Evolutionary conservation across 768 basidiomycete genomes (phyloP).

Genomic region (Xanthoconium stramineum): DNA sequence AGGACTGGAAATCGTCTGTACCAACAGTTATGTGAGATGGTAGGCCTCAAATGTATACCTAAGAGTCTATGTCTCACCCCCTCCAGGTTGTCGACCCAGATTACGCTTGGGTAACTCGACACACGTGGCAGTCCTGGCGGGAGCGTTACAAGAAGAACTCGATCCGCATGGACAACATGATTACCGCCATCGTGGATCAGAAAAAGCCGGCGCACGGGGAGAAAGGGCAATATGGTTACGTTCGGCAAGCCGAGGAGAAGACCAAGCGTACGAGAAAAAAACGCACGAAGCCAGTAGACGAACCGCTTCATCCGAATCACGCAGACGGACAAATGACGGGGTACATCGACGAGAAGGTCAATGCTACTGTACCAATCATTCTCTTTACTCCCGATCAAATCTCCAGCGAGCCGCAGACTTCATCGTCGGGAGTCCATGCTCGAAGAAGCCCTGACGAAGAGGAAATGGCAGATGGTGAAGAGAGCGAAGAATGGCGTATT

Average conservation of each 20-base stretch:
- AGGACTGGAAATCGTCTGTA: constrained; percentile 81
- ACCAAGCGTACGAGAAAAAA: constrained; percentile 54
- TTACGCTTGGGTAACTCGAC: constrained; percentile 74
- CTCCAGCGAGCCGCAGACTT: constrained; percentile 28
- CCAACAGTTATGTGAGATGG: constrained; percentile 76
- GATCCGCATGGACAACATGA: constrained; percentile 58
- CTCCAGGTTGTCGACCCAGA: constrained; percentile 62
- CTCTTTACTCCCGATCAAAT: constrained; percentile 24
- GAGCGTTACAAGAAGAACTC: constrained; percentile 87
- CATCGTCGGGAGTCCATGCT: constrained; percentile 20
- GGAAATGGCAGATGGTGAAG: constrained; percentile 59
- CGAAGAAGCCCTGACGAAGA: constrained; percentile 55
- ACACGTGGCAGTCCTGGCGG: constrained; percentile 90
- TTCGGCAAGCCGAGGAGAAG: constrained; percentile 71
- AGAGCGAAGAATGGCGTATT: constrained; percentile 65
- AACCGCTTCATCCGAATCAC: constrained; percentile 20
- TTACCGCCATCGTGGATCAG: constrained; percentile 63
- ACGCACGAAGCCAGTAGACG: constrained; percentile 34
- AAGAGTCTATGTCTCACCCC: not conserved
- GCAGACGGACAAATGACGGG: constrained; percentile 17
- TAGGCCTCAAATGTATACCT: constrained; percentile 25
- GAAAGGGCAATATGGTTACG: constrained; percentile 81
- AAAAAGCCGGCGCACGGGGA: constrained; percentile 68
- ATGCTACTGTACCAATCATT: constrained; percentile 22
- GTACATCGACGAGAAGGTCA: constrained; percentile 5